A percentile compares a stretch with the other conserved stretches of the same genome.
Conservation (phyloP, 345 rosid genomes). For the Euphorbia tirucalli region DNA sequence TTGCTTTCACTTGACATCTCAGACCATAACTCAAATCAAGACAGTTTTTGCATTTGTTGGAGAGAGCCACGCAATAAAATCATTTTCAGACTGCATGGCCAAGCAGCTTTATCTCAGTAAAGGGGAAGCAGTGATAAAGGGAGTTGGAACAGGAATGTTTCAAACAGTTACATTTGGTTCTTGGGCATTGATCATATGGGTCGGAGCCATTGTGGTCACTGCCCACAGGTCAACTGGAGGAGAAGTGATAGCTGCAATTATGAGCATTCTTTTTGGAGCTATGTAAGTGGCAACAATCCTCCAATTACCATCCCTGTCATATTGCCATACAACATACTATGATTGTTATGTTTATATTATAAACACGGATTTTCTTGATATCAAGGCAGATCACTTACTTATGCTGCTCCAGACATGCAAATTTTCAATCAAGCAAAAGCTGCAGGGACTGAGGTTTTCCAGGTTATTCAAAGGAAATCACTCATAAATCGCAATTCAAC, state of each 20-base stretch:
- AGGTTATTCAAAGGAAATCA: slow-evolving; percentile 48
- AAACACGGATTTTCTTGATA: background rate
- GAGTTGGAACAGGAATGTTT: slow-evolving; percentile 59
- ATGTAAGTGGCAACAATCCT: slow-evolving; percentile 34
- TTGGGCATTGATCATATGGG: slow-evolving; percentile 59
- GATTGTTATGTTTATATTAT: background rate
- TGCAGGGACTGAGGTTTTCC: slow-evolving; percentile 56
- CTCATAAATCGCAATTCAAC: slow-evolving; percentile 27
- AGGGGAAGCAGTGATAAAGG: slow-evolving; percentile 59
- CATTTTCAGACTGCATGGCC: slow-evolving; percentile 46
- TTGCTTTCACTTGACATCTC: background rate
- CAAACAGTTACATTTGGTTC: slow-evolving; percentile 54
- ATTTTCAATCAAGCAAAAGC: slow-evolving; percentile 63
- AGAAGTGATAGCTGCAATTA: slow-evolving; percentile 50
- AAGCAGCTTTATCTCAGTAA: slow-evolving; percentile 41
- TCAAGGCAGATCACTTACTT: slow-evolving; percentile 51
- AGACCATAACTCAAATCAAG: slow-evolving; percentile 57
- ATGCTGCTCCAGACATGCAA: slow-evolving; percentile 70
- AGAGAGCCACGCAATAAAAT: slow-evolving; percentile 41
- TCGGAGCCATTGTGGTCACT: slow-evolving; percentile 52
- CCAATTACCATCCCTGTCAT: background rate
- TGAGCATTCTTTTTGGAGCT: slow-evolving; percentile 68
- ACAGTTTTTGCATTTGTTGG: slow-evolving; percentile 65
- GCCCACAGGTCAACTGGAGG: slow-evolving; percentile 46
- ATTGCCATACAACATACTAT: background rate